These are phyloP conservation scores for Cladophialophora bantiana DNA, from an alignment of 2,329 filamentous ascomycete genomes.

Conservation along the genomic window DNA sequence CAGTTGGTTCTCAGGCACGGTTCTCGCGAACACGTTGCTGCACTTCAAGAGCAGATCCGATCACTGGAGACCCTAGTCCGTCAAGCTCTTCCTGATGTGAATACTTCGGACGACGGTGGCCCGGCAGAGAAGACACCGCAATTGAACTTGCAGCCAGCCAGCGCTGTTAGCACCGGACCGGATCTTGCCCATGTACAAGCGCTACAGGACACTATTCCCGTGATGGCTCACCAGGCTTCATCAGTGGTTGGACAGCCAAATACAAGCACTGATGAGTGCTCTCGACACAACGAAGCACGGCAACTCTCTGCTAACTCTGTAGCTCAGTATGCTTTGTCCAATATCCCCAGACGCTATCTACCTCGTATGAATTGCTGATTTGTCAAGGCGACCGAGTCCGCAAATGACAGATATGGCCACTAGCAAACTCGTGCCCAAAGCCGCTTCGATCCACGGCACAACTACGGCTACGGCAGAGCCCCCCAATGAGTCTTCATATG, in stretches of 20 bases:
- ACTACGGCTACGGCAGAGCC: neutral
- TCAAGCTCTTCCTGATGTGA: neutral
- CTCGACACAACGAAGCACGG: neutral
- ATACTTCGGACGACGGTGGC: neutral
- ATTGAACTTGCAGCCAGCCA: neutral
- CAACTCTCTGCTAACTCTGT: neutral
- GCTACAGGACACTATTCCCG: neutral
- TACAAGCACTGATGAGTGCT: neutral
- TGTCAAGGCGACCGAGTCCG: neutral
- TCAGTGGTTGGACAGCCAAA: neutral
- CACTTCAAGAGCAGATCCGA: conserved; percentile 10
- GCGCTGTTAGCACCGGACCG: neutral
- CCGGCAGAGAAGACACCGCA: neutral
- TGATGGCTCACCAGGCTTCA: neutral
- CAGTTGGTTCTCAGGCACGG: conserved; percentile 6
- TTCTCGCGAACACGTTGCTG: conserved; percentile 13
- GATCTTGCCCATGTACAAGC: neutral
- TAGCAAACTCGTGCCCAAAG: neutral
- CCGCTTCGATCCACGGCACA: neutral
- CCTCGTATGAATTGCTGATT: neutral
- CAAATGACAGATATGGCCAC: neutral
- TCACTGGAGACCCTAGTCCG: conserved; percentile 8
- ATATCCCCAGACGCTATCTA: neutral
- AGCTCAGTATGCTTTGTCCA: neutral
- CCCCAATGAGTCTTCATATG: neutral